Percentiles rank a stretch among this genome's conserved stretches.
phyloP scores from a whole-genome alignment of 371 early-diverging fungal genomes.

The Capillidium heterosporum region DNA sequence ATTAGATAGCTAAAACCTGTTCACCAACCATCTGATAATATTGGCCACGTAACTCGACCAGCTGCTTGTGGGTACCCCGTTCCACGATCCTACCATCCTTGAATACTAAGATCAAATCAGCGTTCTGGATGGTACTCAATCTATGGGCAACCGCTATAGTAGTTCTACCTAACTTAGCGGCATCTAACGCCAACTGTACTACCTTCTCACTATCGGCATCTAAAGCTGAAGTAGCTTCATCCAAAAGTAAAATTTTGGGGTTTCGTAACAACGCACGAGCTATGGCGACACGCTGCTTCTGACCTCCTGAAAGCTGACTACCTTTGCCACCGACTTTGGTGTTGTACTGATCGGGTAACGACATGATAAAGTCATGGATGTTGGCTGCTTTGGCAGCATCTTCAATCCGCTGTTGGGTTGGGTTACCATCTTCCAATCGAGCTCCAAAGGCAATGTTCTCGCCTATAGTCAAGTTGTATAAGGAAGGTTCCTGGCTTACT shows the following conservation, averaged over 20 bases:
- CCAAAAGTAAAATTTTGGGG: conserved; percentile 72
- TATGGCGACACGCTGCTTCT: conserved; percentile 53
- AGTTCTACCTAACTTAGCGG: conserved; percentile 40
- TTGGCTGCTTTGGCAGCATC: conserved; percentile 41
- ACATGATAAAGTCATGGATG: conserved; percentile 53
- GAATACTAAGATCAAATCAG: conserved; percentile 59
- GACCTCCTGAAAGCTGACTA: conserved; percentile 45
- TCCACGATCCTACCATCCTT: conserved; percentile 61
- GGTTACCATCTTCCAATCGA: conserved; percentile 13
- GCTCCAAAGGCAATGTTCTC: conserved; percentile 67
- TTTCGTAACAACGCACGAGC: conserved; percentile 58
- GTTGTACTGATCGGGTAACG: conserved; percentile 51
- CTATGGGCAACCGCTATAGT: conserved; percentile 54
- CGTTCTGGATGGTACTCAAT: conserved; percentile 47
- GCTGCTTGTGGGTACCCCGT: conserved; percentile 58
- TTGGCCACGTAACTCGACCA: conserved; percentile 21
- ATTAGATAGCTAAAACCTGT: no score
- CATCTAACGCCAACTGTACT: conserved; percentile 75
- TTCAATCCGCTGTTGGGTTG: conserved; percentile 12
- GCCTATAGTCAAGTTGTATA: conserved; percentile 66
- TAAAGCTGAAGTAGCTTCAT: conserved; percentile 92
- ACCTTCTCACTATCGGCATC: conserved; percentile 78
- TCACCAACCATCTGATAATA: conserved; percentile 19
- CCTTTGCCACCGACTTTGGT: conserved; percentile 62
- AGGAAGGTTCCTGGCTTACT: conserved; percentile 75